Conservation (phyloP, 73 alveolate genomes). For the Stentor coeruleus region DNA sequence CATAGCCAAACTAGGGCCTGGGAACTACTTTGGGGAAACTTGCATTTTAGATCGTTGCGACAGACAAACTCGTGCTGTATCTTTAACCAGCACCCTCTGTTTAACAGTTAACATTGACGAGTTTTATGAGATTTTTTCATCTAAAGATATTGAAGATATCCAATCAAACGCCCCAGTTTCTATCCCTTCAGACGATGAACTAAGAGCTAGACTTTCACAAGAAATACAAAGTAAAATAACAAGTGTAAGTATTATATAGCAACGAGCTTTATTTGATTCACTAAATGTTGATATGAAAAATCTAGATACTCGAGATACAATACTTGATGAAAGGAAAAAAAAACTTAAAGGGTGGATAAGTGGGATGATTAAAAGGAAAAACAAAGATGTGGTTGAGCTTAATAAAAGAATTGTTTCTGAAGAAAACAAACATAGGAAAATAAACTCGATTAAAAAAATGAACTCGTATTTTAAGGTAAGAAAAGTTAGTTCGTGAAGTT, state of each 20-base stretch:
- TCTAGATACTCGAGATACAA: background rate
- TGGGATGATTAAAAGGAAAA: background rate
- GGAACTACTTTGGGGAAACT: conserved; percentile 8
- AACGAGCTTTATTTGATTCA: background rate
- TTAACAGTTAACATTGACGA: background rate
- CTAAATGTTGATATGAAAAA: background rate
- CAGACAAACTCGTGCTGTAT: conserved; percentile 17
- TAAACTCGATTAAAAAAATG: background rate
- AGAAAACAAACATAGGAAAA: background rate
- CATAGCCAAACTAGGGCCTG: background rate
- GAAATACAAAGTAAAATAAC: background rate
- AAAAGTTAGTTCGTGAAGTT: too few species aligned
- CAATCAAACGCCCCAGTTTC: too few species aligned
- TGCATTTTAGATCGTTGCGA: background rate
- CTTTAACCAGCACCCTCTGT: background rate
- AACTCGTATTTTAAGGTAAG: background rate
- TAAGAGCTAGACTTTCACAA: background rate
- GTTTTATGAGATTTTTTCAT: background rate
- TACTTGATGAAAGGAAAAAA: background rate
- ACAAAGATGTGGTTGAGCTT: background rate
- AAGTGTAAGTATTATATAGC: background rate
- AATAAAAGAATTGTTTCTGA: background rate
- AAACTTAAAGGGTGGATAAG: background rate
- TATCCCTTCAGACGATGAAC: background rate
- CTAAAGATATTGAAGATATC: background rate